Evolutionary conservation across 1,284 basidiomycete genomes (phyloP), one percentile per base, ranked within the genome.

Genomic region (Moesziomyces sp.): DNA sequence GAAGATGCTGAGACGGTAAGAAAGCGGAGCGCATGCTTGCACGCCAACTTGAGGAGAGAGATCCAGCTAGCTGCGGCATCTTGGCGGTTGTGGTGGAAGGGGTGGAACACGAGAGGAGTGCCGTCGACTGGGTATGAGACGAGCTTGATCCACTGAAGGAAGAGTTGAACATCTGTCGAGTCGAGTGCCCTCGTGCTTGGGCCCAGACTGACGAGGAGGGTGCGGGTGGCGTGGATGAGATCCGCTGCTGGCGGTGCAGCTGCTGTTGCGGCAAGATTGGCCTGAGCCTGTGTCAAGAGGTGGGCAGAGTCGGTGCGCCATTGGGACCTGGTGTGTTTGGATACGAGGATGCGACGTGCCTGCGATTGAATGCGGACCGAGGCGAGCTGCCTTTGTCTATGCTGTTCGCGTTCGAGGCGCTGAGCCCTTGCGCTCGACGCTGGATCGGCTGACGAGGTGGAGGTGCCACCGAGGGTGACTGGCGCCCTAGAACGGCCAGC

Each of bases 401-500:
- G 65, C 52, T 65, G 62, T 43, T 74, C 66, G n/a, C 71, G 58
- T 43, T 65, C 61, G 47, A 65, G 38, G 21, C 71, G 60, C 38
- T 74, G 59, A 9, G 52, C 61, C 45, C 61, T 56, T 52, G 71
- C 71, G 50, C 60, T 69, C 26, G 38, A 52, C n/a, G 66, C 71
- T 11, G 66, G 71, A 46, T 74, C 65, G 28, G 52, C 54, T 3
- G 60, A 40, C n/a, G 52, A 26, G 6, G 61, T 58, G 24, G 74
- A 70, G 5, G 60, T 50, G 48, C 68, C 68, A 43, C 75, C 75
- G 23, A 74, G 68, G 18, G 61, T 68, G 46, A 77, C 73, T 9
- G 56, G 51, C 18, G 66, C 58, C 21, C 57, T 52, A 21, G 72
- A 51, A 10, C 64, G 58, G 24, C 64, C 58, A 28, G 65, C 62